Percentiles rank a stretch among this genome's conserved stretches.
phyloP scores from a whole-genome alignment of 257 asterid genomes.

The Solanum lycopersicoides region DNA sequence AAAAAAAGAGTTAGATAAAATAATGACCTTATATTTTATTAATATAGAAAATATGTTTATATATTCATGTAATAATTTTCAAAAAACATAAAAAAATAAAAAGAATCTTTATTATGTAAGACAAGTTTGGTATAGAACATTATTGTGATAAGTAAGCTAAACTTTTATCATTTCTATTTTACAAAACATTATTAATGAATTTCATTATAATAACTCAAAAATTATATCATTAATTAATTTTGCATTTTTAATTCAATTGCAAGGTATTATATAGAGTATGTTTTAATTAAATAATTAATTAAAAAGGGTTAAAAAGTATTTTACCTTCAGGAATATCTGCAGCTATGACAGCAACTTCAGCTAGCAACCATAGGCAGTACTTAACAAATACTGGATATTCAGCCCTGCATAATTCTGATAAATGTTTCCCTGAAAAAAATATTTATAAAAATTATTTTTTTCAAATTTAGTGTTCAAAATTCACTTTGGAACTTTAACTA shows the following conservation, averaged over 20 bases:
- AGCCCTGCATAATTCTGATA: conserved; percentile 67
- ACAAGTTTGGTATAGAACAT: not conserved
- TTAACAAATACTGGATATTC: conserved; percentile 64
- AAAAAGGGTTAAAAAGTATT: not conserved
- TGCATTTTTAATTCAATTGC: not conserved
- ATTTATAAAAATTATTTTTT: no score
- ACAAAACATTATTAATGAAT: not conserved
- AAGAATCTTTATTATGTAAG: not conserved
- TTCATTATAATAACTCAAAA: no score
- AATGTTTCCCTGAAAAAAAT: conserved; percentile 50
- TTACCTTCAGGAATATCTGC: conserved; percentile 97
- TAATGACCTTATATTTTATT: not conserved
- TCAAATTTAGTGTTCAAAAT: rapidly evolving
- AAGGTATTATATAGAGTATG: not conserved
- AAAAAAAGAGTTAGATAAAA: not conserved
- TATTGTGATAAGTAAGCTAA: not conserved
- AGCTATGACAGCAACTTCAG: conserved; percentile 88
- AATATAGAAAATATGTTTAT: not conserved
- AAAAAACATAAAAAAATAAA: no score
- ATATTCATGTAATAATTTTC: not conserved
- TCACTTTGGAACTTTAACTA: rapidly evolving
- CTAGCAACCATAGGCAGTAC: conserved; percentile 68
- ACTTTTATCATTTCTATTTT: not conserved
- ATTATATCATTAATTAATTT: no score
- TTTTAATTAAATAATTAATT: not conserved